Percentiles rank a stretch among this genome's conserved stretches.
Evolutionary conservation across 2,329 filamentous ascomycete genomes (phyloP).

Genomic region (Pseudocercospora cruenta): DNA sequence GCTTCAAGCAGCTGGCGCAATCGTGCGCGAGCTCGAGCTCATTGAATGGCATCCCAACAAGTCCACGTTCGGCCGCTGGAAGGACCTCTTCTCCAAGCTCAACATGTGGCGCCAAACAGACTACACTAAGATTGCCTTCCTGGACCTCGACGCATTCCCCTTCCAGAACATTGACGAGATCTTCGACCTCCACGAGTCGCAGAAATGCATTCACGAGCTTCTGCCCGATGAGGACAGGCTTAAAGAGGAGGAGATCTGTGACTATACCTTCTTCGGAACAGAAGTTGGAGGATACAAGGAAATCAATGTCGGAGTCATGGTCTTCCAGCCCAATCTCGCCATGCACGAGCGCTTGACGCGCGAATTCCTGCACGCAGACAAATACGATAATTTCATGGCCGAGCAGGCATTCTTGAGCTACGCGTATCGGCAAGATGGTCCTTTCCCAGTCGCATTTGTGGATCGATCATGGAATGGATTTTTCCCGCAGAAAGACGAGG

Average conservation of each 20-base stretch:
- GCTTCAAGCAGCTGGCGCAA: slow-evolving; percentile 26
- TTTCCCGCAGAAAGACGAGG: slow-evolving; percentile 23
- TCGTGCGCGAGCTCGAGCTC: slow-evolving; percentile 27
- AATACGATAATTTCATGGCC: slow-evolving; percentile 28
- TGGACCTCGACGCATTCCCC: slow-evolving; percentile 73
- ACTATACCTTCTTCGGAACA: slow-evolving; percentile 27
- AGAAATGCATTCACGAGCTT: slow-evolving; percentile 22
- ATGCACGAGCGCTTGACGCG: slow-evolving; percentile 28
- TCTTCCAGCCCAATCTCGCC: slow-evolving; percentile 27
- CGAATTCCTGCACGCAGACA: slow-evolving; percentile 20
- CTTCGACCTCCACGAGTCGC: slow-evolving; percentile 25
- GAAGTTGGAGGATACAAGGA: slow-evolving; percentile 20
- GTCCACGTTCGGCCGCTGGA: slow-evolving; percentile 23
- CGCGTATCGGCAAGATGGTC: slow-evolving; percentile 21
- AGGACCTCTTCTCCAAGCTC: slow-evolving; percentile 78
- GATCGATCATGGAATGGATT: slow-evolving; percentile 29
- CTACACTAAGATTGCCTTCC: slow-evolving; percentile 86
- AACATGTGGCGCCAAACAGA: slow-evolving; percentile 87
- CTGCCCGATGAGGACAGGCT: slow-evolving; percentile 29
- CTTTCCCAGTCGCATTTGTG: slow-evolving; percentile 24
- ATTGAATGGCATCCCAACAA: slow-evolving; percentile 24
- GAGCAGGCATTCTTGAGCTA: slow-evolving; percentile 30
- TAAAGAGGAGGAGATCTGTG: slow-evolving; percentile 22
- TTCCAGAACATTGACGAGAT: slow-evolving; percentile 29
- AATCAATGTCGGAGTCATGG: slow-evolving; percentile 29